Base-by-base conservation (phyloP, 495 filamentous ascomycete genomes). In the Chaetomium fimeti region DNA sequence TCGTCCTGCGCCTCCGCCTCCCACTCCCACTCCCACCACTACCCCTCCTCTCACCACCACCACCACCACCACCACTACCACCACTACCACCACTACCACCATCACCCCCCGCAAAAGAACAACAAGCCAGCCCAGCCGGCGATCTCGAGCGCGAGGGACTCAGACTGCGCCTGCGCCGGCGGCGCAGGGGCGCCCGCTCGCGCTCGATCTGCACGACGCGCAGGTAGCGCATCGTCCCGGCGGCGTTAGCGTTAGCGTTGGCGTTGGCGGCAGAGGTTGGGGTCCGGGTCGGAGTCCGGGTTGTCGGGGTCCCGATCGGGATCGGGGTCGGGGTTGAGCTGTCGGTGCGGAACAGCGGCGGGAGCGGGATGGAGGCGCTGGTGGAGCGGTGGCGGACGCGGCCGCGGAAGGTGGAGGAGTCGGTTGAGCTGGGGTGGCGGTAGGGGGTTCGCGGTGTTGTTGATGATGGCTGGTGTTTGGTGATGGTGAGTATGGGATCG, bases 381-480 rank as follows among this genome's bases (percentile, higher is more conserved):
- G 68, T 72, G 16, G 76, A 78, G 28, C 77, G 75, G 53, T 73
- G 68, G 28, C 77, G 71, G 49, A 71, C 70, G 22, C 77, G 76
- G 38, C 77, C 77, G 47, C 77, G 72, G 45, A 75, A 73, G 27
- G 72, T 76, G 38, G 72, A 69, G 47, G 77, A 78, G 28, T 78
- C 77, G 25, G 67, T 68, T 12, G 76, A 76, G n/a, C 69, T 70
- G 11, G 51, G 24, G 59, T 12, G 11, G 38, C 68, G 12, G 59
- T n/a, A 8, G 55, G 68, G 12, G 24, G 24, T 52, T 64, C 28
- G 38, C 32, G 66, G 57, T 28, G 57, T 12, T 61, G 47, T 9
- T 15, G 22, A 8, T 53, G 22, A n/a, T 49, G 45, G 28, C 4
- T 5, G 32, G 1, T 36, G 32, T 36, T 36, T 18, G 57, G 57